Conservation (phyloP, 139 green algal genomes). For the Picochlorum costavermella region DNA sequence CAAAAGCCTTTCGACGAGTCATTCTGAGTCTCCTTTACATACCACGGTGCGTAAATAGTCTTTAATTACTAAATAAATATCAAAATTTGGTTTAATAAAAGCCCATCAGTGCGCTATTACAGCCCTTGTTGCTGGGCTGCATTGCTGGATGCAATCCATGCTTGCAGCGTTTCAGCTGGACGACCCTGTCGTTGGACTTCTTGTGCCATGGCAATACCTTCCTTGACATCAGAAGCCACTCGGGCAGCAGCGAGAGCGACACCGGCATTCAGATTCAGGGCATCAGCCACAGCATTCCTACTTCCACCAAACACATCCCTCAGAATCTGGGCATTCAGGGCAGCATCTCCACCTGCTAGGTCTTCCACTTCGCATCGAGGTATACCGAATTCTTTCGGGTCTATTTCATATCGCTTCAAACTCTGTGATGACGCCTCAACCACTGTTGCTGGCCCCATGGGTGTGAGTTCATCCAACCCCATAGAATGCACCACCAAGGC, state of each 20-base stretch:
- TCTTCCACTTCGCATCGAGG: constrained; percentile 81
- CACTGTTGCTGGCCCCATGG: constrained; percentile 82
- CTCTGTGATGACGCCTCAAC: constrained; percentile 65
- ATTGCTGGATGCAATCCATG: constrained; percentile 42
- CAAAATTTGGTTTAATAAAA: too few species aligned
- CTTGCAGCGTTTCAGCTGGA: constrained; percentile 39
- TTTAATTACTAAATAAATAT: too few species aligned
- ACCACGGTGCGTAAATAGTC: too few species aligned
- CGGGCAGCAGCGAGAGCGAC: constrained; percentile 78
- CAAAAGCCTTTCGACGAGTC: too few species aligned
- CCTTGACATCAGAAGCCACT: constrained; percentile 50
- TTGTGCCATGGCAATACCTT: constrained; percentile 83
- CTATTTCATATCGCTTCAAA: constrained; percentile 45
- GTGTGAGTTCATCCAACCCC: constrained; percentile 96
- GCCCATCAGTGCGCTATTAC: too few species aligned
- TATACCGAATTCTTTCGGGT: constrained; percentile 83
- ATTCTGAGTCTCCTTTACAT: too few species aligned
- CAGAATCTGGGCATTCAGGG: constrained; percentile 83
- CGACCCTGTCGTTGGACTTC: constrained; percentile 40
- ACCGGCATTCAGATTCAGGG: constrained; percentile 83
- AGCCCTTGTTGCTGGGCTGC: constrained; percentile 17
- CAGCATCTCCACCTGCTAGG: constrained; percentile 78
- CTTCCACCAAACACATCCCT: constrained; percentile 82
- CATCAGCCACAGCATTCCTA: constrained; percentile 78
- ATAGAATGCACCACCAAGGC: constrained; percentile 92